These are phyloP conservation scores for Ophiocordyceps camponoti-saundersi DNA, from an alignment of 2,329 filamentous ascomycete species.

Conservation along the genomic window DNA sequence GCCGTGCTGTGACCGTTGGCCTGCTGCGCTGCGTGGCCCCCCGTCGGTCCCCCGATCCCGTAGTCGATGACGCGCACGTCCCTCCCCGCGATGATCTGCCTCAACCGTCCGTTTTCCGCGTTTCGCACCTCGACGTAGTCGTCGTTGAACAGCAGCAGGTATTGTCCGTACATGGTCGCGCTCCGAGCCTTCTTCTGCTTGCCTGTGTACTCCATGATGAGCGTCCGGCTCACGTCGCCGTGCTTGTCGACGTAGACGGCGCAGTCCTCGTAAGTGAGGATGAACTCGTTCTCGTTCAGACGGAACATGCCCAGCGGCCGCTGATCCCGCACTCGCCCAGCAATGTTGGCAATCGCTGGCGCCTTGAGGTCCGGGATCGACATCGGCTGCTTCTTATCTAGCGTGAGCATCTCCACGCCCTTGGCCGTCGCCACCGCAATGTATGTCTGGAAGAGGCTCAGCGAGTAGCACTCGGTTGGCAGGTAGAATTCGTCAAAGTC, in stretches of 20 bases:
- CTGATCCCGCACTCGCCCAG: conserved; percentile 65
- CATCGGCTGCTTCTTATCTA: conserved; percentile 94
- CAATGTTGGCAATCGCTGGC: conserved; percentile 69
- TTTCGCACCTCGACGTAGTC: conserved; percentile 97
- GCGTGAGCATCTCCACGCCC: conserved; percentile 86
- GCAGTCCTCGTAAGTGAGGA: conserved; percentile 88
- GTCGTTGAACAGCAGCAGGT: conserved; percentile 82
- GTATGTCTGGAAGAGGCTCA: conserved; percentile 91
- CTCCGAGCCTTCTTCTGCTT: conserved; percentile 61
- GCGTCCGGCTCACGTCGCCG: conserved; percentile 80
- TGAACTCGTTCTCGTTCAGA: conserved; percentile 78
- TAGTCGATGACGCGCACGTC: conserved; percentile 87
- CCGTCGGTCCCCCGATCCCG: conserved; percentile 48
- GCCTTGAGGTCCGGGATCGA: conserved; percentile 76
- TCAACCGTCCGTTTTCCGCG: conserved; percentile 80
- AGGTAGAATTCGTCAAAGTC: conserved; percentile 99
- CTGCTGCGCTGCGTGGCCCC: conserved; percentile 22
- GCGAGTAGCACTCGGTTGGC: conserved; percentile 80
- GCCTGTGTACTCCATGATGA: conserved; percentile 98
- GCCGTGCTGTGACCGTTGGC: conserved; percentile 18
- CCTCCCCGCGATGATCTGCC: conserved; percentile 84
- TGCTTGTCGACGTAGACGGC: conserved; percentile 98
- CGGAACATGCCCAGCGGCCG: conserved; percentile 92
- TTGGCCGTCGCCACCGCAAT: conserved; percentile 82
- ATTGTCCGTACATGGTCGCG: conserved; percentile 80